Percentiles rank a stretch among this genome's conserved stretches.
Evolutionary conservation across 257 asterid species (phyloP).

Genomic region (Verbena officinalis): DNA sequence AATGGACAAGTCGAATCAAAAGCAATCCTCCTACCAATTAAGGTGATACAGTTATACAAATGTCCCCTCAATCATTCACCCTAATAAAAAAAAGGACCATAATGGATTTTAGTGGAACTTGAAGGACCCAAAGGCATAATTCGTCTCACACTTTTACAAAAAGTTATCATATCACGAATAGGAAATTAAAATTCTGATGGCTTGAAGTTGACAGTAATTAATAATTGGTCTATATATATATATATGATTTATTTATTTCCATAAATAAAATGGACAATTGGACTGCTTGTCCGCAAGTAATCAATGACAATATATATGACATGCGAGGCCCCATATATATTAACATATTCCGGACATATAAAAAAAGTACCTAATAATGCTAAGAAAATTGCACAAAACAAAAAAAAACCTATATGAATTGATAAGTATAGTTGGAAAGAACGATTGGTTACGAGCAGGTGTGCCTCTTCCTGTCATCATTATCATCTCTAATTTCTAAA

Average conservation of each 20-base stretch:
- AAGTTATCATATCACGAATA: conserved; percentile 15
- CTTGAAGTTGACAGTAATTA: neutral
- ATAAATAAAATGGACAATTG: neutral
- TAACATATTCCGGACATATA: neutral
- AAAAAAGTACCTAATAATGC: neutral
- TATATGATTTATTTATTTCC: neutral
- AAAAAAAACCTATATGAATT: too few species aligned
- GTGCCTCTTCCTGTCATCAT: conserved; percentile 35
- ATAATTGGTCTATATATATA: neutral
- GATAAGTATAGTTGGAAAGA: conserved; percentile 18
- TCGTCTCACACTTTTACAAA: conserved; percentile 14
- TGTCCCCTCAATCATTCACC: neutral
- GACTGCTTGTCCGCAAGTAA: conserved; percentile 34
- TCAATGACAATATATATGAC: conserved; percentile 34
- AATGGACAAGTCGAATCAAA: neutral
- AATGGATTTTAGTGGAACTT: conserved; percentile 8
- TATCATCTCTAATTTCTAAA: neutral
- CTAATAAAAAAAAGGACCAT: neutral
- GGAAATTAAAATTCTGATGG: neutral
- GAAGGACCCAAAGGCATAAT: conserved; percentile 19
- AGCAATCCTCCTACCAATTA: conserved; percentile 6
- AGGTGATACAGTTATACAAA: neutral
- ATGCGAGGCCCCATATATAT: conserved; percentile 24
- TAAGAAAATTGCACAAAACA: conserved; percentile 4
- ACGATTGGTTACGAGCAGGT: conserved; percentile 12